Conservation (phyloP, 2,329 filamentous ascomycete species). For the Emergomyces orientalis region DNA sequence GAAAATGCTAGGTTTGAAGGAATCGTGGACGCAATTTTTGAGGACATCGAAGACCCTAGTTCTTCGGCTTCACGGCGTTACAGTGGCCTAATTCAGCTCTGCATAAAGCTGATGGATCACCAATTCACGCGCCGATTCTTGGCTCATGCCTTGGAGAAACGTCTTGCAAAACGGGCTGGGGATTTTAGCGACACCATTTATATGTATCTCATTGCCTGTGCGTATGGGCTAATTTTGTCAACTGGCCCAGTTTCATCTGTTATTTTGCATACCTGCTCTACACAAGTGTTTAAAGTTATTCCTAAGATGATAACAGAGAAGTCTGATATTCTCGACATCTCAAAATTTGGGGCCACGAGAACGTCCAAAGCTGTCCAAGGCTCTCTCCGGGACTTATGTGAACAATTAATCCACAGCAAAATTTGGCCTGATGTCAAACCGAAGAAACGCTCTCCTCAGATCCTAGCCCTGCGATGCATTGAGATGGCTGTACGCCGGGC, state of each 20-base stretch:
- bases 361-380: conserved; percentile 26
- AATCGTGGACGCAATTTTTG: conserved; percentile 48
- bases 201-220: conserved; percentile 25
- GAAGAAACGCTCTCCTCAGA: conserved; percentile 23
- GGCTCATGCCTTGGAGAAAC: conserved; percentile 61
- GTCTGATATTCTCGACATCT: conserved; percentile 23
- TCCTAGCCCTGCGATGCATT: conserved; percentile 28
- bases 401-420: conserved; percentile 19
- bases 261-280: conserved; percentile 24
- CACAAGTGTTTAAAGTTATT: conserved; percentile 24
- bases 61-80: conserved; percentile 41
- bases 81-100: conserved; percentile 48
- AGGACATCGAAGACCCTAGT: conserved; percentile 46
- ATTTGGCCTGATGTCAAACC: conserved; percentile 19
- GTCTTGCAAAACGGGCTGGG: conserved; percentile 54
- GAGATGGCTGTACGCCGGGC: conserved; percentile 25
- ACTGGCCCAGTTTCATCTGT: conserved; percentile 24
- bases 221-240: conserved; percentile 25
- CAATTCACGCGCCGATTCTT: conserved; percentile 49
- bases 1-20: conserved; percentile 48
- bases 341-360: conserved; percentile 17
- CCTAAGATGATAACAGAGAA: conserved; percentile 22
- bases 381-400: conserved; percentile 23
- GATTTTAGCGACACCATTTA: conserved; percentile 47
- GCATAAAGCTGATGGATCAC: conserved; percentile 41